A percentile compares a stretch with the other conserved stretches of the same genome.
phyloP scores from a whole-genome alignment of 192 early-diverging fungal species.

The Fimicolochytrium jonesii region DNA sequence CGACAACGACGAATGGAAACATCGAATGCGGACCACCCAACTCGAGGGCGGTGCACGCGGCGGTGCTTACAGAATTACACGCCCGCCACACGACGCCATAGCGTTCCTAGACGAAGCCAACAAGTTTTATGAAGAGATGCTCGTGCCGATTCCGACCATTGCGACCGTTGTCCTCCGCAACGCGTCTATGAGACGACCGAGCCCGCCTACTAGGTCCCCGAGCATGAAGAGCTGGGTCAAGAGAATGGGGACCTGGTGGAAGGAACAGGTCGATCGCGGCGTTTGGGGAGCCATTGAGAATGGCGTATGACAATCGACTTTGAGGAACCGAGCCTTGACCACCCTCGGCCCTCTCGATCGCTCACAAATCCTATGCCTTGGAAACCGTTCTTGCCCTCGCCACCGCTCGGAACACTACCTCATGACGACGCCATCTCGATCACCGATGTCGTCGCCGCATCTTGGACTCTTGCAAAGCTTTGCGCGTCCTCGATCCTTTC shows the following conservation, averaged over 20 bases:
- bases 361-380: no score
- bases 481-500: no score
- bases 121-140: constrained; percentile 23
- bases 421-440: not conserved
- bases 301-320: constrained; percentile 4
- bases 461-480: no score
- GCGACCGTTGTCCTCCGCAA: not conserved
- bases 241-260: constrained; percentile 19
- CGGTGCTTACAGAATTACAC: constrained; percentile 36
- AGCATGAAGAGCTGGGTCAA: constrained; percentile 21
- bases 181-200: not conserved
- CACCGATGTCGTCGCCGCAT: not conserved
- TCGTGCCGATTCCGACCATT: not conserved
- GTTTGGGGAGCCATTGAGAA: constrained; percentile 21
- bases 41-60: constrained; percentile 45
- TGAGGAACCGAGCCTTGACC: not conserved
- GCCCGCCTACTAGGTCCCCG: not conserved
- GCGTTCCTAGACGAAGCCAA: constrained; percentile 36
- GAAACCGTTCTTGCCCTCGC: no score
- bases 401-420: no score
- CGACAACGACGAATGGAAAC: constrained; percentile 40
- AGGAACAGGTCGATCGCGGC: constrained; percentile 9
- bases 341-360: no score
- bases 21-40: constrained; percentile 44
- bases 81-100: constrained; percentile 42